Conservation (phyloP, 345 rosid species). For the Acer yangbiense region DNA sequence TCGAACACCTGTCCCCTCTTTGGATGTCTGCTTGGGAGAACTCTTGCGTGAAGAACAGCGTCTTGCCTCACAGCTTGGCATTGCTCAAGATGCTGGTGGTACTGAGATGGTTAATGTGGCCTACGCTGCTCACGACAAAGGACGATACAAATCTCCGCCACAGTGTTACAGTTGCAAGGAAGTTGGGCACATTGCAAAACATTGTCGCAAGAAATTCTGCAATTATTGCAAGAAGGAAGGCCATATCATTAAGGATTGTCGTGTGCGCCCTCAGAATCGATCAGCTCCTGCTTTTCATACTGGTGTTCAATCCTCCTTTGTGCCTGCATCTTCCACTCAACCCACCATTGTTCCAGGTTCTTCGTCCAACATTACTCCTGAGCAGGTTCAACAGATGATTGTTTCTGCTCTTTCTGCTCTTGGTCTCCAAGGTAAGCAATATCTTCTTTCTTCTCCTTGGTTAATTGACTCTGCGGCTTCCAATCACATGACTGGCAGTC, state of each 20-base stretch:
- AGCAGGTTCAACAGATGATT: constrained; percentile 10
- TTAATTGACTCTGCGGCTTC: constrained; percentile 1
- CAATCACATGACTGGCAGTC: constrained; percentile 5
- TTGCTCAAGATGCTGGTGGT: background rate
- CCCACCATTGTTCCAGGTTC: no score
- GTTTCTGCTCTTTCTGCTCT: background rate
- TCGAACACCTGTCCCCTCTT: background rate
- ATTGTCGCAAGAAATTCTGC: constrained; percentile 4
- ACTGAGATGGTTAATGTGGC: background rate
- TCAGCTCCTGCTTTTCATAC: no score
- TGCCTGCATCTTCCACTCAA: no score
- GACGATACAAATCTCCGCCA: background rate
- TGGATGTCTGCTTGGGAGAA: constrained; percentile 13
- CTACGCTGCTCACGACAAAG: constrained; percentile 1
- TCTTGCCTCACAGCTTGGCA: background rate
- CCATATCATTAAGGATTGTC: constrained; percentile 8
- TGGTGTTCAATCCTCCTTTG: background rate
- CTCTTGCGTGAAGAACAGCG: background rate
- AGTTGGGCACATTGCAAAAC: no score
- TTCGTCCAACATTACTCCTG: background rate
- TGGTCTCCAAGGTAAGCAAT: background rate
- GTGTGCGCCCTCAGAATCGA: no score
- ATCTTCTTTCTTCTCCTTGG: background rate
- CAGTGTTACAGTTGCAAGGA: constrained; percentile 20
- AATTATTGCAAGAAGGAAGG: constrained; percentile 5